These are phyloP conservation scores for Rhodamnia rubescens DNA, from an alignment of 345 rosid genomes.

Conservation along the genomic window DNA sequence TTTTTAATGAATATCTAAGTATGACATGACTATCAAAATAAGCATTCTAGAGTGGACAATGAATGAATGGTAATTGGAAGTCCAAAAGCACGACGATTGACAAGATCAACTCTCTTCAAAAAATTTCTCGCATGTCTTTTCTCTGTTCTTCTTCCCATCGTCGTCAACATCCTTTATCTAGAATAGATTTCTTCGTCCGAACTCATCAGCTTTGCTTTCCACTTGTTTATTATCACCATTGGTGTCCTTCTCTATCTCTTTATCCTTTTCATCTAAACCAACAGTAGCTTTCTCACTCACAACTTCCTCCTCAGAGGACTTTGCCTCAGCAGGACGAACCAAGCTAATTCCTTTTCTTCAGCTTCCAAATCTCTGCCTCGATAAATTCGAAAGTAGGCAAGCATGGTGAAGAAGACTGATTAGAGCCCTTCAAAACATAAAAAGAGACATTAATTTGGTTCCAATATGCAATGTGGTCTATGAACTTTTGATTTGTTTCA, in stretches of 20 bases:
- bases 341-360: background rate
- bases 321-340: background rate
- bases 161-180: background rate
- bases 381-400: background rate
- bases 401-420: background rate
- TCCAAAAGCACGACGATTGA: background rate
- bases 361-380: background rate
- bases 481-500: too few species aligned
- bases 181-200: background rate
- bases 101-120: background rate
- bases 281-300: background rate
- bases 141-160: background rate
- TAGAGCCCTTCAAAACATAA: background rate
- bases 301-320: background rate
- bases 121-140: background rate
- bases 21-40: background rate
- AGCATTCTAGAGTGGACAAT: background rate
- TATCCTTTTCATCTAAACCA: background rate
- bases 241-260: background rate
- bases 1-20: background rate
- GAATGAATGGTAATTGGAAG: background rate
- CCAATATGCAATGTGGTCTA: background rate
- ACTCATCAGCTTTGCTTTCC: background rate
- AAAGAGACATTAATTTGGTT: background rate
- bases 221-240: background rate